These are phyloP conservation scores for Apophysomyces elegans DNA, from an alignment of 371 early-diverging fungal species.

Conservation along the genomic window DNA sequence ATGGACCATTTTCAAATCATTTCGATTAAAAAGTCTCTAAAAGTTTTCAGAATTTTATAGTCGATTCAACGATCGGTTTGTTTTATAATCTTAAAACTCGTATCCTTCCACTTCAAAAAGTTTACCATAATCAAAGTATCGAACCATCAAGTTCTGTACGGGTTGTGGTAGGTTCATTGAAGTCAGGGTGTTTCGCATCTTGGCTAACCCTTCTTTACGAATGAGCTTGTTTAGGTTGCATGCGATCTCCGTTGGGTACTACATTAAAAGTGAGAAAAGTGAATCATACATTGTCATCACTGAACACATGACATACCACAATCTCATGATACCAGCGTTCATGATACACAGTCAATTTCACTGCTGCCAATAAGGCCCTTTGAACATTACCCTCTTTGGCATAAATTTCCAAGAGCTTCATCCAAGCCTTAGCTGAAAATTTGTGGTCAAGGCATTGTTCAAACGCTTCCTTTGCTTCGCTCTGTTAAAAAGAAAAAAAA, in stretches of 20 bases:
- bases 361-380: slow-evolving; percentile 78
- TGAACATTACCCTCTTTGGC: slow-evolving; percentile 79
- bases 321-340: slow-evolving; percentile 87
- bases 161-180: slow-evolving; percentile 86
- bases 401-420: slow-evolving; percentile 82
- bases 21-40: too few species aligned
- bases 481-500: slow-evolving; percentile 28
- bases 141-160: slow-evolving; percentile 77
- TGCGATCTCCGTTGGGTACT: slow-evolving; percentile 91
- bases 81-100: slow-evolving; percentile 53
- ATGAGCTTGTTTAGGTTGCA: slow-evolving; percentile 82
- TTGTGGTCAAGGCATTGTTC: slow-evolving; percentile 85
- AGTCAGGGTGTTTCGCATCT: slow-evolving; percentile 87
- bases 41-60: too few species aligned
- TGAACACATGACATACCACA: slow-evolving; percentile 58
- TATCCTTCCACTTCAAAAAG: slow-evolving; percentile 84
- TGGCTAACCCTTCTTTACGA: slow-evolving; percentile 83
- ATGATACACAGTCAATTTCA: slow-evolving; percentile 79
- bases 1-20: too few species aligned
- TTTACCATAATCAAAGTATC: slow-evolving; percentile 83
- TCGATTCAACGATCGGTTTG: not conserved
- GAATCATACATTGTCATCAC: not conserved
- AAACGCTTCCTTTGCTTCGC: slow-evolving; percentile 92
- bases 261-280: slow-evolving; percentile 10
- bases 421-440: slow-evolving; percentile 88